phyloP scores from a whole-genome alignment of 2,329 filamentous ascomycete genomes.

The Dothideomycetes sp. region DNA sequence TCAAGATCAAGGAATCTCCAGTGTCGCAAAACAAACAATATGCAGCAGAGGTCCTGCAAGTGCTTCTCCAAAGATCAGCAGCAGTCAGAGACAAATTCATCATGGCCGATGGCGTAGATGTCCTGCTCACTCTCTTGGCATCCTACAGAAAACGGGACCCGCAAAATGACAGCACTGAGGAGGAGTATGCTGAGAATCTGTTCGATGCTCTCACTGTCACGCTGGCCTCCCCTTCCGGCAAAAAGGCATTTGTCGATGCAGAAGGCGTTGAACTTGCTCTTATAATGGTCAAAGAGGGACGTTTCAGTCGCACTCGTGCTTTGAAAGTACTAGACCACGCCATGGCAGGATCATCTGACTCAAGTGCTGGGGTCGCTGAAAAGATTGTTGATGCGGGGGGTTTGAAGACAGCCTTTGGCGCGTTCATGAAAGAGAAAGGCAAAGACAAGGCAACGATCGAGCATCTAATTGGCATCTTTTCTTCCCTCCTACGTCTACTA shows the following conservation, averaged over 20 bases:
- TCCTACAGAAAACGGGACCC: conserved; percentile 81
- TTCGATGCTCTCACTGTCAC: conserved; percentile 80
- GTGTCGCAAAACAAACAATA: conserved; percentile 93
- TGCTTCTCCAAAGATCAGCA: conserved; percentile 67
- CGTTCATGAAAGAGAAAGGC: conserved; percentile 82
- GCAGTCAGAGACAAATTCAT: conserved; percentile 55
- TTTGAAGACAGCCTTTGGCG: conserved; percentile 71
- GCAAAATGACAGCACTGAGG: conserved; percentile 73
- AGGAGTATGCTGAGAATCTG: conserved; percentile 89
- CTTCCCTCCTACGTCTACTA: conserved; percentile 67
- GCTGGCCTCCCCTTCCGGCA: conserved; percentile 63
- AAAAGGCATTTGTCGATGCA: conserved; percentile 71
- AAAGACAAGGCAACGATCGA: conserved; percentile 58
- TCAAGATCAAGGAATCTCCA: conserved; percentile 54
- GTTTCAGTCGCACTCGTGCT: conserved; percentile 69
- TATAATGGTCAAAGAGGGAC: conserved; percentile 85
- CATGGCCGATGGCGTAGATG: conserved; percentile 57
- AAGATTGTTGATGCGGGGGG: conserved; percentile 73
- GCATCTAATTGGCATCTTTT: conserved; percentile 76
- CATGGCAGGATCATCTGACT: conserved; percentile 38
- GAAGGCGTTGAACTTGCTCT: conserved; percentile 87
- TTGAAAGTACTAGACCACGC: conserved; percentile 80
- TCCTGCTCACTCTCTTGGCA: conserved; percentile 71
- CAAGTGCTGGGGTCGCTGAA: conserved; percentile 48
- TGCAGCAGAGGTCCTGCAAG: conserved; percentile 80